These are phyloP conservation scores for Lactarius sanguifluus DNA, from an alignment of 768 basidiomycete genomes.

Conservation along the genomic window DNA sequence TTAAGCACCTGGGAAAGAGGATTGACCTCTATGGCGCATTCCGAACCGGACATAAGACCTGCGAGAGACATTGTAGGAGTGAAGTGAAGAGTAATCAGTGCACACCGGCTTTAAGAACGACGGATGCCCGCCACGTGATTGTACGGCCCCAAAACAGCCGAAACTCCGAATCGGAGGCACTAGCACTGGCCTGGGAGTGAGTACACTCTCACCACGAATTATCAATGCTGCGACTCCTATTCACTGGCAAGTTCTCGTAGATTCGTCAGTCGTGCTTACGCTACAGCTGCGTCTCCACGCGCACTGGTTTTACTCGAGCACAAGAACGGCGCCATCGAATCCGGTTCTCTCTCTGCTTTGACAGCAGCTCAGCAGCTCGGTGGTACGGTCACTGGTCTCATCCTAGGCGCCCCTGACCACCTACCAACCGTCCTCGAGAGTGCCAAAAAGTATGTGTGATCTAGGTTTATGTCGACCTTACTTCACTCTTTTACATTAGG, in stretches of 20 bases:
- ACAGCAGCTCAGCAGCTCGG: constrained; percentile 87
- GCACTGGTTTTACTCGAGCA: constrained; percentile 92
- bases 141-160: not conserved
- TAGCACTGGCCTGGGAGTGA: no score
- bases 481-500: constrained; percentile 40
- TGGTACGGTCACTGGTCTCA: constrained; percentile 77
- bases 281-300: constrained; percentile 61
- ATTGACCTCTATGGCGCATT: constrained; percentile 82
- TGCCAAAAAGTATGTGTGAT: constrained; percentile 67
- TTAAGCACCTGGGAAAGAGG: constrained; percentile 89
- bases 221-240: constrained; percentile 18
- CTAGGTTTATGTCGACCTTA: not conserved
- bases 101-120: not conserved
- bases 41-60: constrained; percentile 81
- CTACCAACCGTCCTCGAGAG: constrained; percentile 65
- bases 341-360: constrained; percentile 84
- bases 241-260: constrained; percentile 8
- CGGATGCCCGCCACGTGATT: constrained; percentile 20
- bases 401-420: constrained; percentile 69
- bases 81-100: constrained; percentile 22
- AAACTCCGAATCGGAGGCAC: constrained; percentile 3
- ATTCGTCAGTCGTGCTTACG: constrained; percentile 47
- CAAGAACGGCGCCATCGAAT: constrained; percentile 73
- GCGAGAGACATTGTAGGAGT: constrained; percentile 62
- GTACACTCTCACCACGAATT: not conserved